Evolutionary conservation across 805 yeast genomes (phyloP).

Genomic region (Candida ponderosae): DNA sequence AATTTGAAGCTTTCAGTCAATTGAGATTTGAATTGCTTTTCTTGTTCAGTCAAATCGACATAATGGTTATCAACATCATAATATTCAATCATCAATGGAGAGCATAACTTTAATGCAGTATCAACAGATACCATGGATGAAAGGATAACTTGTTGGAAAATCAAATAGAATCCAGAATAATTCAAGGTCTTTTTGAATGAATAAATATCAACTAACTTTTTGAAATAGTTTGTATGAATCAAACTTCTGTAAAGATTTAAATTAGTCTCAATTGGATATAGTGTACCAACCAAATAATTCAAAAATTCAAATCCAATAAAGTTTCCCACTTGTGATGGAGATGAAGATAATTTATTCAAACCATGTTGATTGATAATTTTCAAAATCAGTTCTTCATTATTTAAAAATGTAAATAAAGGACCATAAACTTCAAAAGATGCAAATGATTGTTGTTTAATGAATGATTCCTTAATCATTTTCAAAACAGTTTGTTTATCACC

Average conservation of each 20-base stretch:
- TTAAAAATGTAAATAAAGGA: constrained; percentile 23
- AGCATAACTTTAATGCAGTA: constrained; percentile 21
- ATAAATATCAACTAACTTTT: constrained; percentile 13
- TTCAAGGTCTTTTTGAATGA: constrained; percentile 12
- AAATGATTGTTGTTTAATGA: constrained; percentile 25
- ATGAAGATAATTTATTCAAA: constrained; percentile 6
- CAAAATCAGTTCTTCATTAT: constrained; percentile 22
- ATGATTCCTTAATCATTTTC: constrained; percentile 31
- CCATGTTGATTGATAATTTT: constrained; percentile 29
- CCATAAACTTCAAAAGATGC: constrained; percentile 22
- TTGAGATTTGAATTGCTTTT: constrained; percentile 22
- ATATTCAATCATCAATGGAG: constrained; percentile 27
- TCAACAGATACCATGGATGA: constrained; percentile 18
- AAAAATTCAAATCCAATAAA: constrained; percentile 22
- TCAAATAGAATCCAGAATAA: constrained; percentile 23
- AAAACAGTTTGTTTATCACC: constrained; percentile 22
- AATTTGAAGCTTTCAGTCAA: constrained; percentile 19
- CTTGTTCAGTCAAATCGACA: constrained; percentile 16
- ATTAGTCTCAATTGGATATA: neutral
- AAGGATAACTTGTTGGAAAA: constrained; percentile 23
- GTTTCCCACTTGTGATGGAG: neutral
- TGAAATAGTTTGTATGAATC: constrained; percentile 24
- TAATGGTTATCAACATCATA: constrained; percentile 26
- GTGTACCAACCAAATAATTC: constrained; percentile 12
- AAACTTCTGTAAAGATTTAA: constrained; percentile 13